phyloP scores from a whole-genome alignment of 164 flowering plant genomes.

The Kingdonia uniflora region DNA sequence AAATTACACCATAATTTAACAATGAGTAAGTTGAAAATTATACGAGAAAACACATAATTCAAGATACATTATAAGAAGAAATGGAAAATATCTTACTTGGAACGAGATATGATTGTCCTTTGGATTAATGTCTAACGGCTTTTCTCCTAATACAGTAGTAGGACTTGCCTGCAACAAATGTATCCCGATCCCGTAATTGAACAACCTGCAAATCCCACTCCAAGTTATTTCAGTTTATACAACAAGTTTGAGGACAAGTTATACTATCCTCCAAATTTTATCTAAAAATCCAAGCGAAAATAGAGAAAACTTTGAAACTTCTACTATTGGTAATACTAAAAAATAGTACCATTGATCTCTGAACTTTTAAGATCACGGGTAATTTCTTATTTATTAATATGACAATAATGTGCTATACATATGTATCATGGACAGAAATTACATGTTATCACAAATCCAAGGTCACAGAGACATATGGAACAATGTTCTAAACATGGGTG shows the following conservation, averaged over 20 bases:
- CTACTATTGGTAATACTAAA: too few relatives aligned
- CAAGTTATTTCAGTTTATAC: neutral
- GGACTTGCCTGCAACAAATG: slow-evolving; percentile 51
- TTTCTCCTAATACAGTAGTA: slow-evolving; percentile 6
- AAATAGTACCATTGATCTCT: too few relatives aligned
- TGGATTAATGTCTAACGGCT: slow-evolving; percentile 45
- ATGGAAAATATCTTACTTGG: slow-evolving; percentile 27
- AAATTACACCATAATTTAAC: neutral
- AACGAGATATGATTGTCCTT: slow-evolving; percentile 77
- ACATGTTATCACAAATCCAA: too few relatives aligned
- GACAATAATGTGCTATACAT: too few relatives aligned
- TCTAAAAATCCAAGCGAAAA: too few relatives aligned
- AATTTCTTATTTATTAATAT: too few relatives aligned
- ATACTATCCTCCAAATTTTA: too few relatives aligned
- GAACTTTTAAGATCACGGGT: too few relatives aligned
- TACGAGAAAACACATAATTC: neutral
- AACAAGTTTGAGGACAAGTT: too few relatives aligned
- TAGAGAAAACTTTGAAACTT: too few relatives aligned
- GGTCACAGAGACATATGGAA: neutral
- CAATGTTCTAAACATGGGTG: neutral
- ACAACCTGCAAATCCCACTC: slow-evolving; percentile 34
- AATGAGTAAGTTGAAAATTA: neutral
- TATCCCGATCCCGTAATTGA: slow-evolving; percentile 63
- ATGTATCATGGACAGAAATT: too few relatives aligned
- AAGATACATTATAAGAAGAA: neutral